Evolutionary conservation across 2,329 filamentous ascomycete species (phyloP), one percentile per base, ranked within the genome.

Genomic region (Nemania serpens): DNA sequence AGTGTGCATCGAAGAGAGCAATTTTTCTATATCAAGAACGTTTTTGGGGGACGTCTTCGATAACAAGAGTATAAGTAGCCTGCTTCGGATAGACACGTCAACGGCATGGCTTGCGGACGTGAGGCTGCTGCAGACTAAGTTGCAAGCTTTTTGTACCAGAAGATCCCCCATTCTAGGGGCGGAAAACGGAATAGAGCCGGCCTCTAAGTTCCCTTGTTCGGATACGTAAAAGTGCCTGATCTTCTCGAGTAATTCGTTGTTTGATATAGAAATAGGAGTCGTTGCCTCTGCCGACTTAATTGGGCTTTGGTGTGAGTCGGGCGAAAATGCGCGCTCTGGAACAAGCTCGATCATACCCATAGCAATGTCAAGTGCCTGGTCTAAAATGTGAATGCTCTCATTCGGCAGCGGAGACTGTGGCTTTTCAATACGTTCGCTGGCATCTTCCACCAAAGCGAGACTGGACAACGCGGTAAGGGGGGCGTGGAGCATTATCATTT

Each of bases 401-500:
- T 71, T 67, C 50, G 33, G 55, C 18, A 17, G 55, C 17, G 15
- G n/a, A 17, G 41, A 59, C 55, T 63, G 25, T 12, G 37, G 49
- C 53, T 62, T 58, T 29, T 66, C 67, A 7, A 74, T 67, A 60
- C 73, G 74, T 61, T 77, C 76, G 60, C 76, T 80, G 2, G 78
- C 75, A 58, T 89, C 80, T 70, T 87, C 78, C 43, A 88, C 76
- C 85, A 85, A 88, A 66, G 78, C 79, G 34, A 82, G 76, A 25
- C 90, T 79, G 3, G 88, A 85, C n/a, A 96, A 75, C 2, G 87
- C 83, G 55, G 90, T 83, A 29, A 96, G 76, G 36, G 94, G 94
- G 33, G 93, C 90, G 76, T 98, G 94, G 20, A 91, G 79, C 1
- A 90, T 86, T 15, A 96, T 76, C 94, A 99, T 98, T 72, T 99